Evolutionary conservation across 2,329 filamentous ascomycete genomes (phyloP).

Genomic region (Botryotinia narcissicola): DNA sequence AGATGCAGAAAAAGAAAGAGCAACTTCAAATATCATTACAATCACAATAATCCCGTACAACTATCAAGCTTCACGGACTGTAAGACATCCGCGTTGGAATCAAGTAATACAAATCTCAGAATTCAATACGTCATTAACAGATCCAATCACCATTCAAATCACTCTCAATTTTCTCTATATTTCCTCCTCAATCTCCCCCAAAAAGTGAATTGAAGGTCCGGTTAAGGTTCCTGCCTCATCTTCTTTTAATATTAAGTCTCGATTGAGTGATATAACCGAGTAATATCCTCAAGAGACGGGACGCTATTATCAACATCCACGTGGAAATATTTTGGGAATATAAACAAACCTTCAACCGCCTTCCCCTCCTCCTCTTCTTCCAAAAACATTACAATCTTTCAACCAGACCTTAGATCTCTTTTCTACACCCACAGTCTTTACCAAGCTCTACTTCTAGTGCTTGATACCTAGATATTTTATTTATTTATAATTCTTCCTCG

Average conservation of each 20-base stretch:
- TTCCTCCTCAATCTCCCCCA: background rate
- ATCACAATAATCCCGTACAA: background rate
- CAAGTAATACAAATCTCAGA: conserved; percentile 7
- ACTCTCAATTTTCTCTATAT: background rate
- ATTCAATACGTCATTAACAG: conserved; percentile 14
- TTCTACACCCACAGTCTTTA: conserved; percentile 8
- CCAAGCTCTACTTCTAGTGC: conserved; percentile 17
- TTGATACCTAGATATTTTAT: conserved; percentile 2
- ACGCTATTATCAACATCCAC: background rate
- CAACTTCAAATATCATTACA: background rate
- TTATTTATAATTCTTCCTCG: background rate
- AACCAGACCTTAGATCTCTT: background rate
- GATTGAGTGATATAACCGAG: conserved; percentile 1
- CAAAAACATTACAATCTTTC: conserved; percentile 1
- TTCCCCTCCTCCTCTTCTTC: conserved; percentile 8
- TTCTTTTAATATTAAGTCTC: background rate
- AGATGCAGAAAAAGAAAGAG: conserved; percentile 14
- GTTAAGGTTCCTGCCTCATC: background rate
- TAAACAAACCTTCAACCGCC: conserved; percentile 2
- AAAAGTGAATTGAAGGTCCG: background rate
- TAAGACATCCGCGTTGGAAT: background rate
- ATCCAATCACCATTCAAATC: conserved; percentile 5
- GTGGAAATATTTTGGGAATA: conserved; percentile 12
- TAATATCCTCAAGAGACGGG: background rate
- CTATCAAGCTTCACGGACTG: background rate